phyloP scores from a whole-genome alignment of 2,329 filamentous ascomycete species.

The Aspergillus sp. region DNA sequence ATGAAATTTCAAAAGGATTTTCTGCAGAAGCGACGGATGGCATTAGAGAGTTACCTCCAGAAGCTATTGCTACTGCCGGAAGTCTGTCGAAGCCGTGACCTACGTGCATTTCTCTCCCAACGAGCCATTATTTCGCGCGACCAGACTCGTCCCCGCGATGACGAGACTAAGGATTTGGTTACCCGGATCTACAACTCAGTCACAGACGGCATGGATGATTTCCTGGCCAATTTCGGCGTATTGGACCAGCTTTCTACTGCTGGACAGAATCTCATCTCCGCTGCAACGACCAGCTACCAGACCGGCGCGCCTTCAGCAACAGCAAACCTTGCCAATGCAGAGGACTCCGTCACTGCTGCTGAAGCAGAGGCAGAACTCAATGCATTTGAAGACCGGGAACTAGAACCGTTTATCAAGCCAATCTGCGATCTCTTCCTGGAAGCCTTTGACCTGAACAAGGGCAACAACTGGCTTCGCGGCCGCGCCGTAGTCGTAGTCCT shows the following conservation, averaged over 20 bases:
- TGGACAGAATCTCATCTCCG: conserved; percentile 69
- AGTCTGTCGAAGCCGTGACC: conserved; percentile 85
- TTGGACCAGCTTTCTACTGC: conserved; percentile 89
- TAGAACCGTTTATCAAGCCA: conserved; percentile 94
- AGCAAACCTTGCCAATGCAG: conserved; percentile 23
- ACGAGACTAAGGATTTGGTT: conserved; percentile 73
- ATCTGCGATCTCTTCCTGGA: conserved; percentile 98
- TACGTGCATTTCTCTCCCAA: conserved; percentile 85
- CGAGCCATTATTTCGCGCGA: conserved; percentile 67
- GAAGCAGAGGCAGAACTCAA: conserved; percentile 93
- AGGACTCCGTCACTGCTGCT: conserved; percentile 47
- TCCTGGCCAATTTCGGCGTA: conserved; percentile 90
- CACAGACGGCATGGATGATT: conserved; percentile 95
- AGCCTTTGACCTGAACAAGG: conserved; percentile 85
- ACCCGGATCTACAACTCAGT: conserved; percentile 94
- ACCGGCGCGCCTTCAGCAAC: conserved; percentile 42
- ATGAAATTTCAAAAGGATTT: conserved; percentile 98
- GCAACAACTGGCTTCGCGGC: conserved; percentile 95
- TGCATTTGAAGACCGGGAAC: conserved; percentile 81
- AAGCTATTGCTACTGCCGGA: conserved; percentile 80
- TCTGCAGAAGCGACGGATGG: conserved; percentile 75
- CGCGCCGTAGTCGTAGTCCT: conserved; percentile 92
- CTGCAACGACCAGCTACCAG: conserved; percentile 46
- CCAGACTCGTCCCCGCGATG: conserved; percentile 51
- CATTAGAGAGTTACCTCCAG: conserved; percentile 76